These are phyloP conservation scores for Coemansia asiatica DNA, from an alignment of 192 early-diverging fungal genomes.

Conservation along the genomic window DNA sequence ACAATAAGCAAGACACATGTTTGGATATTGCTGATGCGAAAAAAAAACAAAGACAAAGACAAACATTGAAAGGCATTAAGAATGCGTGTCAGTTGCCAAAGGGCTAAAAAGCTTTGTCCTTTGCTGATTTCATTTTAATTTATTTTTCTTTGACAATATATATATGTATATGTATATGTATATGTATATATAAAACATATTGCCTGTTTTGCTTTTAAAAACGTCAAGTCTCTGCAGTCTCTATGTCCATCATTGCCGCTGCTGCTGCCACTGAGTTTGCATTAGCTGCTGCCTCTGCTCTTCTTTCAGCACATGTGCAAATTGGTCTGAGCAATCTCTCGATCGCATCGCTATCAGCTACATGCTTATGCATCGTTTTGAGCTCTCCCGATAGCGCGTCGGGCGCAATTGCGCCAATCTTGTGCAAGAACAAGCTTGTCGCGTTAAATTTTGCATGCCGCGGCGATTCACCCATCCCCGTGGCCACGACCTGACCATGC, in stretches of 20 bases:
- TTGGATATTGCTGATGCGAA: background rate
- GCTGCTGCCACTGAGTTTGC: slow-evolving; percentile 14
- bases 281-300: slow-evolving; percentile 16
- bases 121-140: background rate
- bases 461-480: slow-evolving; percentile 36
- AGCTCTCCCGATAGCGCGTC: slow-evolving; percentile 44
- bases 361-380: slow-evolving; percentile 5
- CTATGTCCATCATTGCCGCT: background rate
- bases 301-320: slow-evolving; percentile 30
- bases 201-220: too few relatives aligned
- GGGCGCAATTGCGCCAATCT: slow-evolving; percentile 41
- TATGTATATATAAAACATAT: too few relatives aligned
- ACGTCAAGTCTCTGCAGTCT: background rate
- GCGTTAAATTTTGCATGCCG: slow-evolving; percentile 47
- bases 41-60: background rate
- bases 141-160: too few relatives aligned
- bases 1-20: background rate
- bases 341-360: slow-evolving; percentile 13
- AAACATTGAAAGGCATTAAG: background rate
- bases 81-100: background rate
- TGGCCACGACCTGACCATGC: slow-evolving; percentile 20
- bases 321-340: slow-evolving; percentile 44
- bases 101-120: background rate
- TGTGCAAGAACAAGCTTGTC: slow-evolving; percentile 16
- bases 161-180: too few relatives aligned